A percentile compares a stretch with the other conserved stretches of the same genome.
These are phyloP conservation scores for Neurospora hispaniola DNA, from an alignment of 495 filamentous ascomycete species.

Conservation along the genomic window DNA sequence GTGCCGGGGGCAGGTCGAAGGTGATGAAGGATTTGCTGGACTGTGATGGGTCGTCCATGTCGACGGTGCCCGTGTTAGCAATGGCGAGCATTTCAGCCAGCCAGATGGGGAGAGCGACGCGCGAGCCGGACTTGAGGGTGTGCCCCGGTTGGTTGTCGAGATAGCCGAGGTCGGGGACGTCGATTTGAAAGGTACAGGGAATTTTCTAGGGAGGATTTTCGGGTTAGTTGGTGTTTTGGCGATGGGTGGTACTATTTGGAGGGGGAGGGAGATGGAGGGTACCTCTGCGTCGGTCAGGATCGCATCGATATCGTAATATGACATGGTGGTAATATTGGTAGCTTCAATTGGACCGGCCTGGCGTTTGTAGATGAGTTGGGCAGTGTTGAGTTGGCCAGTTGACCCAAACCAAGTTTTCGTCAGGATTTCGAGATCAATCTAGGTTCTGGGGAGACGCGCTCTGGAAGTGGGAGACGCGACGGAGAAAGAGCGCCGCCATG, in stretches of 20 bases:
- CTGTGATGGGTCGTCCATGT: constrained; percentile 20
- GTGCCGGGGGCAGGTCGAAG: constrained; percentile 68
- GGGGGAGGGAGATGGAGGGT: constrained; percentile 7
- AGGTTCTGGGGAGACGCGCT: not conserved
- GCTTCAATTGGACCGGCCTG: not conserved
- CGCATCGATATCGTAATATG: constrained; percentile 90
- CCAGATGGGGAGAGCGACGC: constrained; percentile 83
- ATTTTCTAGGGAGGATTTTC: constrained; percentile 58
- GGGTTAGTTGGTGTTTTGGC: not conserved
- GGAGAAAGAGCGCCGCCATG: not conserved
- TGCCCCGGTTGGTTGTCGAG: constrained; percentile 58
- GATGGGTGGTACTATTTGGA: not conserved
- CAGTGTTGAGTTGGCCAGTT: not conserved
- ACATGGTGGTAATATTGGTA: constrained; percentile 39
- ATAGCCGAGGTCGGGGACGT: constrained; percentile 76
- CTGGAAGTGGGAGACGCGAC: not conserved
- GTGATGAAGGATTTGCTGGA: constrained; percentile 51
- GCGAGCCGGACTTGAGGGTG: constrained; percentile 67
- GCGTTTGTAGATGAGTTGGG: not conserved
- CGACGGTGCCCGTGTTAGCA: constrained; percentile 40
- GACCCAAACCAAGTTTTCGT: not conserved
- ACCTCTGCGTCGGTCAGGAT: constrained; percentile 90
- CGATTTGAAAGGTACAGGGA: constrained; percentile 85
- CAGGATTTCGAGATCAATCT: not conserved
- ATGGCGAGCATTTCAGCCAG: constrained; percentile 94